Conservation (phyloP, 148 eudicot genomes). For the Chenopodium berlandieri region DNA sequence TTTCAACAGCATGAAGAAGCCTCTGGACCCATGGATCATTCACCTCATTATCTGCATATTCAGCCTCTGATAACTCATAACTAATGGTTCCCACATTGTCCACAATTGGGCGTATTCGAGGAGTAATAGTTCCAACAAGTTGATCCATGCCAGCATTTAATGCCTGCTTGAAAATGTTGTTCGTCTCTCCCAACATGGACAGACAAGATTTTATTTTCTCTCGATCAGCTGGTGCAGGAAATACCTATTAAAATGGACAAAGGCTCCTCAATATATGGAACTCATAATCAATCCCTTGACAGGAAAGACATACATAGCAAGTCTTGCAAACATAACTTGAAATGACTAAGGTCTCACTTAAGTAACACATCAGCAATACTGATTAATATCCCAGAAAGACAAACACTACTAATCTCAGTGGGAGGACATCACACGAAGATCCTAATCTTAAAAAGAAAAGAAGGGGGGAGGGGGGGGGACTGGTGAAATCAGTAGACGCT, state of each 20-base stretch:
- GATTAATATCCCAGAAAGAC: background rate
- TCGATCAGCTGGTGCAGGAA: constrained; percentile 76
- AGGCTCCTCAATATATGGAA: background rate
- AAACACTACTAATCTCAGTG: background rate
- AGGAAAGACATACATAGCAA: background rate
- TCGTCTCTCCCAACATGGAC: constrained; percentile 70
- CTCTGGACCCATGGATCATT: constrained; percentile 95
- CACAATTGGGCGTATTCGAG: constrained; percentile 72
- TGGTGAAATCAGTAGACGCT: too few relatives aligned
- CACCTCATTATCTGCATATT: constrained; percentile 92
- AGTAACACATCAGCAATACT: background rate
- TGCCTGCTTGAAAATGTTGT: constrained; percentile 74
- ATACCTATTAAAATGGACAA: constrained; percentile 45
- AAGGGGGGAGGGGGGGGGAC: too few relatives aligned
- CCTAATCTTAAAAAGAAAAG: too few relatives aligned
- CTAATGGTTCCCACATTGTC: constrained; percentile 84
- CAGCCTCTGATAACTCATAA: constrained; percentile 87
- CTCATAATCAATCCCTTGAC: background rate
- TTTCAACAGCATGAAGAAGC: constrained; percentile 87
- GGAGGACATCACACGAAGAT: too few relatives aligned
- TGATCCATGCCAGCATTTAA: constrained; percentile 78
- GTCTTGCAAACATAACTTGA: background rate
- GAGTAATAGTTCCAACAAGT: constrained; percentile 69
- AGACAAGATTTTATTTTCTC: constrained; percentile 82
- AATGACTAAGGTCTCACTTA: background rate